Percentiles rank a stretch among this genome's conserved stretches.
phyloP scores from a whole-genome alignment of 139 green algal species.

The Chlamydomonas sp. region DNA sequence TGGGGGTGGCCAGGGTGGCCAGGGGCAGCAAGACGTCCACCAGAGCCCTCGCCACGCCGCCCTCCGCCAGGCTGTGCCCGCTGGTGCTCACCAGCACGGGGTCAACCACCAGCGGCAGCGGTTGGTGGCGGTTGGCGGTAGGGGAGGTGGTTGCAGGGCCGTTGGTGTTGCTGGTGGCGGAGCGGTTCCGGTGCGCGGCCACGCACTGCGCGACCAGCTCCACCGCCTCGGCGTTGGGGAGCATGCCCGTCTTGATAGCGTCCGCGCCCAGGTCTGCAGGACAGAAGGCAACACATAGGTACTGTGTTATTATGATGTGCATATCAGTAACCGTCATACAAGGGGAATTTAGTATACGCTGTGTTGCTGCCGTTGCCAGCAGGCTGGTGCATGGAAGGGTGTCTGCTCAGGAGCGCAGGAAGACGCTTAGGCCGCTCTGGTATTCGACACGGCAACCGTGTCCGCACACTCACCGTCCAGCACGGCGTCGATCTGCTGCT shows the following conservation, averaged over 20 bases:
- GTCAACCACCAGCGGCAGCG: slow-evolving; percentile 86
- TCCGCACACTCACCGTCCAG: slow-evolving; percentile 49
- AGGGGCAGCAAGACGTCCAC: slow-evolving; percentile 79
- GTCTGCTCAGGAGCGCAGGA: too few species aligned
- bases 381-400: too few species aligned
- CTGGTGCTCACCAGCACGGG: slow-evolving; percentile 94
- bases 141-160: not conserved
- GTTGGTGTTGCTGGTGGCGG: not conserved
- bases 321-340: too few species aligned
- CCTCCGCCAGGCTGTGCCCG: slow-evolving; percentile 77
- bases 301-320: too few species aligned
- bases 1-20: slow-evolving; percentile 91
- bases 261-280: slow-evolving; percentile 81
- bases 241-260: slow-evolving; percentile 96
- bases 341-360: too few species aligned
- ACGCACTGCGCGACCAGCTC: slow-evolving; percentile 65
- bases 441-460: too few species aligned
- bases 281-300: too few species aligned
- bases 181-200: not conserved
- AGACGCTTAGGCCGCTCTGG: too few species aligned
- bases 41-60: slow-evolving; percentile 68
- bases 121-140: not conserved
- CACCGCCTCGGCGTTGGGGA: slow-evolving; percentile 77
- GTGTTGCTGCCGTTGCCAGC: too few species aligned
- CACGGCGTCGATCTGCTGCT: slow-evolving; percentile 84